Evolutionary conservation across 202 grass and related monocot genomes (phyloP).

Genomic region (Zoysia matrella): DNA sequence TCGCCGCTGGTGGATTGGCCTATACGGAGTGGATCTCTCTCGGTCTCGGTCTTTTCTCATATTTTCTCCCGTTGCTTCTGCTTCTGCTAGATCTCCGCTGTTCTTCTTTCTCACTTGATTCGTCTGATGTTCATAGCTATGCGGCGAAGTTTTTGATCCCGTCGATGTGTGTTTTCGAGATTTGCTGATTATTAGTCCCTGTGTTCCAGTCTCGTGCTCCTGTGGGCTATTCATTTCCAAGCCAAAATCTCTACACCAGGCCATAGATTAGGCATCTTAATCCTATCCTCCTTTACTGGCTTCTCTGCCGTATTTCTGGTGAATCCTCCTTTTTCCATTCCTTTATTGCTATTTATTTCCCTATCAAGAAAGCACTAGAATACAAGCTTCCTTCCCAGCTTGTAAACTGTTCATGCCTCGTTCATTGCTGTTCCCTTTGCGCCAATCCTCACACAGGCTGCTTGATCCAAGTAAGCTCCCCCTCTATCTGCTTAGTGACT

Average conservation of each 20-base stretch:
- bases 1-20: not conserved
- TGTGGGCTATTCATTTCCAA: conserved; percentile 11
- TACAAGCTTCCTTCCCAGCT: conserved; percentile 44
- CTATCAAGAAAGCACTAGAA: conserved; percentile 65
- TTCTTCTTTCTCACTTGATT: conserved; percentile 15
- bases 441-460: conserved; percentile 39
- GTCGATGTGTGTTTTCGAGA: conserved; percentile 23
- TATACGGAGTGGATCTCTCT: conserved; percentile 29
- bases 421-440: conserved; percentile 34
- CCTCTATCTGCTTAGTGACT: conserved; percentile 38
- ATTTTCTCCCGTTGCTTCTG: not conserved
- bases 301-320: conserved; percentile 6
- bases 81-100: conserved; percentile 48
- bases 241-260: conserved; percentile 24
- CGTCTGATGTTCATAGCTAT: conserved; percentile 14
- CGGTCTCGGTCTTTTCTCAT: not conserved
- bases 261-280: conserved; percentile 31
- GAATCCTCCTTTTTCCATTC: conserved; percentile 21
- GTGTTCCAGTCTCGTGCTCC: too few relatives aligned
- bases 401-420: conserved; percentile 52
- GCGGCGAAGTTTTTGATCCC: conserved; percentile 17
- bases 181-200: conserved; percentile 37
- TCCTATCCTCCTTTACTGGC: conserved; percentile 24
- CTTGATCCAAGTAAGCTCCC: conserved; percentile 33
- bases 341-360: conserved; percentile 57